phyloP scores from a whole-genome alignment of 2,329 filamentous ascomycete genomes.

The Calonectria montana region DNA sequence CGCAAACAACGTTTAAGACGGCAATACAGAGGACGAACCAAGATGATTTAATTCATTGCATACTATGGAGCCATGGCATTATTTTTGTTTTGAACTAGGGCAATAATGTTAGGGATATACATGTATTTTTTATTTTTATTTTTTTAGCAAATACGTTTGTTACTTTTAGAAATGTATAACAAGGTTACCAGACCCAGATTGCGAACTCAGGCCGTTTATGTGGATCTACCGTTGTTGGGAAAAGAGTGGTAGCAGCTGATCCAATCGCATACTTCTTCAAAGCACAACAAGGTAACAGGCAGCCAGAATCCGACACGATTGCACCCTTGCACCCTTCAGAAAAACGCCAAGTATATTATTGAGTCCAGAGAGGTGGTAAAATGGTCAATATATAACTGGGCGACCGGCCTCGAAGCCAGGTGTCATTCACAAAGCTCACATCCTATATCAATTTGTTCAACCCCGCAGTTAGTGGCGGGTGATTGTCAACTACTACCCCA shows the following conservation, averaged over 20 bases:
- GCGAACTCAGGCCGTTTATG: neutral
- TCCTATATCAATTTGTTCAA: neutral
- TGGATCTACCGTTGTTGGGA: neutral
- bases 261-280: neutral
- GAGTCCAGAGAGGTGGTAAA: neutral
- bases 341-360: neutral
- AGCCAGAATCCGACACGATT: neutral
- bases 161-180: neutral
- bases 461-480: slow-evolving; percentile 19
- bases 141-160: neutral
- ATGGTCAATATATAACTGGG: neutral
- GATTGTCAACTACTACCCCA: slow-evolving; percentile 34
- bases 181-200: neutral
- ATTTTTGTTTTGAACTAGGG: neutral
- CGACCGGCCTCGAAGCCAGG: neutral
- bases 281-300: neutral
- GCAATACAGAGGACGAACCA: neutral
- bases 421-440: neutral
- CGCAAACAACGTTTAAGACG: neutral
- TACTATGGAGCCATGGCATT: neutral
- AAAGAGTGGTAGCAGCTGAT: neutral
- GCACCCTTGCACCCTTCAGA: neutral
- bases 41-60: neutral
- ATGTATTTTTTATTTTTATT: no score
- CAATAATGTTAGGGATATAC: neutral